Conservation (phyloP, 768 basidiomycete species). For the Pisolithus sp. region DNA sequence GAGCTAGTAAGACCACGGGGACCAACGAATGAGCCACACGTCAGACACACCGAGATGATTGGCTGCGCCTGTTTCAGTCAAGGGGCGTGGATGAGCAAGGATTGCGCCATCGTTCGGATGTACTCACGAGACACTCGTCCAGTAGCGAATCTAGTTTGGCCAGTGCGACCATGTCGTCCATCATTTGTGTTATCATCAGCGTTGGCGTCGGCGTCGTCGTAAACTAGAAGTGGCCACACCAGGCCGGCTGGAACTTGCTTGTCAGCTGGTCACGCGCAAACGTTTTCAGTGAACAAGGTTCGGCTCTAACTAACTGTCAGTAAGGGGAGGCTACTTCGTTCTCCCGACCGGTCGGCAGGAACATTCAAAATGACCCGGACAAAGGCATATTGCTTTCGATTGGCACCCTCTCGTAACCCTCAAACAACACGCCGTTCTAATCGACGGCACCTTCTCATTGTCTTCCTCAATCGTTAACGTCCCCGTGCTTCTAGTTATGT, state of each 20-base stretch:
- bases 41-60: constrained; percentile 14
- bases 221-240: background rate
- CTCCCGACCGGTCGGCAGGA: background rate
- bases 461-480: too few relatives aligned
- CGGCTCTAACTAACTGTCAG: background rate
- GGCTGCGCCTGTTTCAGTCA: constrained; percentile 6
- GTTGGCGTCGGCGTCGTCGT: background rate
- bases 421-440: too few relatives aligned
- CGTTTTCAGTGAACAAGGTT: background rate
- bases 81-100: constrained; percentile 21
- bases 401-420: too few relatives aligned
- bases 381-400: background rate
- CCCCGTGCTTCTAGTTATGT: too few relatives aligned
- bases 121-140: constrained; percentile 17
- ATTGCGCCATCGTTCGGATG: constrained; percentile 25
- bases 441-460: too few relatives aligned
- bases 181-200: background rate
- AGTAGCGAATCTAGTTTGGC: constrained; percentile 11
- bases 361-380: background rate
- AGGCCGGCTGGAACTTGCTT: background rate
- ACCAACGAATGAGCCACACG: too few relatives aligned
- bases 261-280: background rate
- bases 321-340: background rate
- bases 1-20: background rate
- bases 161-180: background rate